Evolutionary conservation across 176 grass and related monocot genomes (phyloP).

Genomic region (Cymbopogon citratus): DNA sequence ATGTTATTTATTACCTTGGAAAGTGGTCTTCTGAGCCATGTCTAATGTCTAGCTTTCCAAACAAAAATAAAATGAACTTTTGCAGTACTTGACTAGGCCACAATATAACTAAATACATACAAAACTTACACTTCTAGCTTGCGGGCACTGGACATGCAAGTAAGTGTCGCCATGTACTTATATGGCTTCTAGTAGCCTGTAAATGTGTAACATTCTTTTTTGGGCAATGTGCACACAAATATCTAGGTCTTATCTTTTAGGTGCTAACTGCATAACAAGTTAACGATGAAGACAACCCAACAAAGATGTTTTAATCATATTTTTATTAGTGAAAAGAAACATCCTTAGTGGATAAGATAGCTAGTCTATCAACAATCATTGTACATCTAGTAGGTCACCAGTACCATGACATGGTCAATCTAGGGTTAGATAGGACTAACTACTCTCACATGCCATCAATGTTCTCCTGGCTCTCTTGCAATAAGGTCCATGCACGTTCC

Average conservation of each 20-base stretch:
- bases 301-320: neutral
- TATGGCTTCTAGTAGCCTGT: neutral
- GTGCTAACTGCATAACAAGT: neutral
- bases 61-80: neutral
- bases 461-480: neutral
- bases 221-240: neutral
- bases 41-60: no score
- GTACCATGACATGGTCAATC: constrained; percentile 17
- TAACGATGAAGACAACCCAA: neutral
- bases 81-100: neutral
- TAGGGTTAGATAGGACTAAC: constrained; percentile 28
- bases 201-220: neutral
- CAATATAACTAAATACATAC: neutral
- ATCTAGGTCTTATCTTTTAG: neutral
- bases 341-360: neutral
- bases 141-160: neutral
- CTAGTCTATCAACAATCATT: neutral
- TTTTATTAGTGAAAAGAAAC: no score
- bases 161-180: neutral
- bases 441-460: constrained; percentile 28
- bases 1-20: no score
- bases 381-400: neutral
- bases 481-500: constrained; percentile 31
- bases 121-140: neutral
- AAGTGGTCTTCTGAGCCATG: no score